Evolutionary conservation across 2,329 filamentous ascomycete species (phyloP), one percentile per base, ranked within the genome.

Genomic region (Periglandula ipomoeae): DNA sequence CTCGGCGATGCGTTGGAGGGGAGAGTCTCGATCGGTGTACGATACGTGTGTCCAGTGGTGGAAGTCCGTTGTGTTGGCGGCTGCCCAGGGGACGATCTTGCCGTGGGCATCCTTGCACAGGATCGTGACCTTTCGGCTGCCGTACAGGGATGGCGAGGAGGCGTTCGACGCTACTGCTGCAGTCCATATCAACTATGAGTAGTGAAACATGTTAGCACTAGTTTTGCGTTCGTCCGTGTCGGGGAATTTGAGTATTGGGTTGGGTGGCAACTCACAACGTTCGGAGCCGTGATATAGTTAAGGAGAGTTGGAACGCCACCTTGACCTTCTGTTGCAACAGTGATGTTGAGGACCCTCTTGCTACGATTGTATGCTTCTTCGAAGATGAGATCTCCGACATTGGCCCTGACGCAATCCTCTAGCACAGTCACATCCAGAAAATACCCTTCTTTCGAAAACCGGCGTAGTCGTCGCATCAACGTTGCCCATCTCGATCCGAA

Each of bases 261-360:
- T n/a, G n/a, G n/a, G n/a, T n/a, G n/a, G n/a, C n/a, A n/a, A 82
- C 85, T 56, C 76, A 89, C 86, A 59, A 96, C 89, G 61, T 96
- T 91, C 3, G 91, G 91, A 3, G 91, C 87, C 2, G 90, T 96
- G 45, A 96, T 75, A 61, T 96, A 93, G 65, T 96, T 97, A 30
- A 97, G 76, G 27, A 96, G 70, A 42, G 85, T 89, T 2, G 90
- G 90, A 1, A 91, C 81, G 30, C 87, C 88, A 13, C 81, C 82
- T 52, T 83, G 80, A 5, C 80, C 81, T 20, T 81, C 82, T 1
- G 85, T 87, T 0, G 87, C 86, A 20, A 96, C 84, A 0, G 89
- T 95, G 55, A 97, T 96, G 62, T 96, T 96, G 56, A 97, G 71
- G 3, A 95, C 82, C 45, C 89, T 76, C 61, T 93, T 93, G 35